Evolutionary conservation across 2,329 filamentous ascomycete genomes (phyloP).

Genomic region (Magnaporthiopsis rhizophila): DNA sequence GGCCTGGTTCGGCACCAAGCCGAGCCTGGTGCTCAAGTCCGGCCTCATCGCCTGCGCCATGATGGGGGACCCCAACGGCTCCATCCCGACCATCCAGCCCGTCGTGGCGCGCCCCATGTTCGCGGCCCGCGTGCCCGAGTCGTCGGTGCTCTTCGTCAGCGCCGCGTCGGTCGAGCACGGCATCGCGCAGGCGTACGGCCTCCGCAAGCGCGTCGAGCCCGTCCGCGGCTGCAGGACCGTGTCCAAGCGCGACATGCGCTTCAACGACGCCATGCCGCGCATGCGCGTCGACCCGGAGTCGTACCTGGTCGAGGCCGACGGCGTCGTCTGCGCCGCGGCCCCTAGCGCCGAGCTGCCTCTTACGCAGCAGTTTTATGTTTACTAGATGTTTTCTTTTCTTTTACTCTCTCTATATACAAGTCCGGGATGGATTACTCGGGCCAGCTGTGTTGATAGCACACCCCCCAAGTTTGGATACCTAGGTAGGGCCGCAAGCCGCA

Average conservation of each 20-base stretch:
- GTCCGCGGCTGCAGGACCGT: slow-evolving; percentile 68
- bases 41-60: slow-evolving; percentile 75
- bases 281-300: slow-evolving; percentile 91
- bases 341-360: slow-evolving; percentile 65
- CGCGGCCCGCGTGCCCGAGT: slow-evolving; percentile 60
- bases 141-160: slow-evolving; percentile 78
- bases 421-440: too few relatives aligned
- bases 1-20: slow-evolving; percentile 81
- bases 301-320: slow-evolving; percentile 83
- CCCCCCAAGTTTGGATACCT: too few relatives aligned
- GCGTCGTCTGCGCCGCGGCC: slow-evolving; percentile 62
- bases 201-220: slow-evolving; percentile 72
- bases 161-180: slow-evolving; percentile 61
- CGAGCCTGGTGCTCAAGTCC: slow-evolving; percentile 72
- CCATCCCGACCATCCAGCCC: slow-evolving; percentile 83
- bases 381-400: slow-evolving; percentile 30
- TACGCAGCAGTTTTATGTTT: slow-evolving; percentile 71
- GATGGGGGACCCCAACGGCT: slow-evolving; percentile 81
- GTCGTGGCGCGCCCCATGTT: slow-evolving; percentile 83
- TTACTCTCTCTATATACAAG: too few relatives aligned
- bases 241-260: slow-evolving; percentile 83
- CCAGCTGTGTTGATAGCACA: too few relatives aligned
- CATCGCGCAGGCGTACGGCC: slow-evolving; percentile 59
- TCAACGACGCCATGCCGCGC: slow-evolving; percentile 71
- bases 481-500: too few relatives aligned